A percentile compares a stretch with the other conserved stretches of the same genome.
Evolutionary conservation across 1,284 basidiomycete genomes (phyloP).

Genomic region (Ustilago tritici): DNA sequence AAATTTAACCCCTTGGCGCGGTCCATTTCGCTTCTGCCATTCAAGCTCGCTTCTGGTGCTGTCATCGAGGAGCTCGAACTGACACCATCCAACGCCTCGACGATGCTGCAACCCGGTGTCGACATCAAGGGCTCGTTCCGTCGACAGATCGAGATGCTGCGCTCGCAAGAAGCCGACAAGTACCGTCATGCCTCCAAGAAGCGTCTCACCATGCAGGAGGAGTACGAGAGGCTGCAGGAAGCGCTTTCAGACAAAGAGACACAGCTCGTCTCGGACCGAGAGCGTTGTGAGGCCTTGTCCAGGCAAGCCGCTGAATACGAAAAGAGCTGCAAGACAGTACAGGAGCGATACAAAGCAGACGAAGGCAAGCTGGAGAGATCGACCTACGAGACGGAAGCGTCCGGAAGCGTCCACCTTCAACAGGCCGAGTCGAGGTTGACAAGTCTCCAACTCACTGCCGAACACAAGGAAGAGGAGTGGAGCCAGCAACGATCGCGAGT

Average conservation of each 20-base stretch:
- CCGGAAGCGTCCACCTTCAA: constrained; percentile 47
- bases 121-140: constrained; percentile 55
- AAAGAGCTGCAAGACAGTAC: constrained; percentile 53
- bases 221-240: constrained; percentile 54
- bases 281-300: constrained; percentile 36
- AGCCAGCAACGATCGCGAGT: constrained; percentile 45
- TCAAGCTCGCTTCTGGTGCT: constrained; percentile 39
- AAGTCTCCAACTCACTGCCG: constrained; percentile 46
- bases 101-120: constrained; percentile 59
- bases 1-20: constrained; percentile 56
- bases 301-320: constrained; percentile 50
- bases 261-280: constrained; percentile 40
- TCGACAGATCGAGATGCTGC: constrained; percentile 45
- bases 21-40: constrained; percentile 57
- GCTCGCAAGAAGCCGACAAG: constrained; percentile 47
- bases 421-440: constrained; percentile 49
- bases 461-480: constrained; percentile 54
- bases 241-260: constrained; percentile 40
- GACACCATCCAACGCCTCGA: constrained; percentile 45
- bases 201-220: constrained; percentile 55
- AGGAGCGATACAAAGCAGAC: constrained; percentile 52
- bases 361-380: constrained; percentile 49
- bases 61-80: constrained; percentile 57
- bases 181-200: constrained; percentile 52
- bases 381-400: constrained; percentile 51